Conservation (phyloP, 257 asterid genomes). For the Fraxinus excelsior region DNA sequence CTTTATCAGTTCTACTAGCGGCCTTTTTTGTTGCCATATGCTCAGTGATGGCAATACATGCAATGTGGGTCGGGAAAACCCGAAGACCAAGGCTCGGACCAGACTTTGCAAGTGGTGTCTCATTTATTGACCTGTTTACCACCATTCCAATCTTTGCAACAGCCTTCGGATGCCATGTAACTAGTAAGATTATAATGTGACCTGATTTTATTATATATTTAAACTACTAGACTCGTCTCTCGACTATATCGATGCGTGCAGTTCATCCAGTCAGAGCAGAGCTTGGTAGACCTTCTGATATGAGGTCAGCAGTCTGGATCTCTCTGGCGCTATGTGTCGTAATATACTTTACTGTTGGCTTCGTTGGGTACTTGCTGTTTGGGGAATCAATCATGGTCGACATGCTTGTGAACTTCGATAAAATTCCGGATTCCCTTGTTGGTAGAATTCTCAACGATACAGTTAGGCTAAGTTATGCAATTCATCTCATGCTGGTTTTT, state of each 20-base stretch:
- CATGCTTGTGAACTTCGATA: constrained; percentile 92
- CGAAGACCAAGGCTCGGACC: constrained; percentile 67
- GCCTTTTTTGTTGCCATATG: constrained; percentile 79
- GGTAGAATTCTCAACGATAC: constrained; percentile 51
- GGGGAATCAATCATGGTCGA: constrained; percentile 96
- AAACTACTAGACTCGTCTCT: background rate
- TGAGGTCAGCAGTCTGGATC: constrained; percentile 78
- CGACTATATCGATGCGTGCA: constrained; percentile 33
- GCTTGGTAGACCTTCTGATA: constrained; percentile 86
- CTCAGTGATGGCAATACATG: constrained; percentile 77
- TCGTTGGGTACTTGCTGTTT: constrained; percentile 87
- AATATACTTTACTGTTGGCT: constrained; percentile 82
- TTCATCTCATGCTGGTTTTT: constrained; percentile 96
- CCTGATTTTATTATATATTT: no score
- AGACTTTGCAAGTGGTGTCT: constrained; percentile 57
- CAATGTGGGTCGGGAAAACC: constrained; percentile 72
- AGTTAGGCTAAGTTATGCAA: constrained; percentile 81
- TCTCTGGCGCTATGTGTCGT: constrained; percentile 64
- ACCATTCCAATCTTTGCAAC: constrained; percentile 91
- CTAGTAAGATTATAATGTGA: constrained; percentile 44
- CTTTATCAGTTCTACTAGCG: constrained; percentile 80
- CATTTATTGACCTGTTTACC: constrained; percentile 69
- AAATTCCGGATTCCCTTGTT: constrained; percentile 52
- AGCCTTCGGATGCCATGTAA: constrained; percentile 94
- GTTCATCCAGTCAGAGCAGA: constrained; percentile 99